Percentiles rank a stretch among this genome's conserved stretches.
phyloP scores from a whole-genome alignment of 169 alveolate genomes.

The Plasmodium malariae region DNA sequence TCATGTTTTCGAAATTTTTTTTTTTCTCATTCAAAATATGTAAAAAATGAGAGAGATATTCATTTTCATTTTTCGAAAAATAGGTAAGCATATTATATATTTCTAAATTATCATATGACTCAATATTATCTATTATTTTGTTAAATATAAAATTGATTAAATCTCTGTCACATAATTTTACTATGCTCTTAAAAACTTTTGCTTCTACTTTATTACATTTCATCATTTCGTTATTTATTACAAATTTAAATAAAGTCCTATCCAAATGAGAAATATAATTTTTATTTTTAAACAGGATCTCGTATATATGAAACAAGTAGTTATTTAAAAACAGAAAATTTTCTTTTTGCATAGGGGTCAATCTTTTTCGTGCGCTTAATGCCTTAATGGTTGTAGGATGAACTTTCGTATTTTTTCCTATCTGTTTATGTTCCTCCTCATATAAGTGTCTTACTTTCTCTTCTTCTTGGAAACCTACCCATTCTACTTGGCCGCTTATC shows the following conservation, averaged over 20 bases:
- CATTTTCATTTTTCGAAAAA: slow-evolving; percentile 12
- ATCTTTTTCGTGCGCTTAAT: too few species aligned
- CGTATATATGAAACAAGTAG: slow-evolving; percentile 14
- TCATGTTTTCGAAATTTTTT: slow-evolving; percentile 22
- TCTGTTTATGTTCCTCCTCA: too few species aligned
- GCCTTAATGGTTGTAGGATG: too few species aligned
- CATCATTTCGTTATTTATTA: slow-evolving; percentile 12
- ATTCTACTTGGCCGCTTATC: too few species aligned
- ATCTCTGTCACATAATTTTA: slow-evolving; percentile 36
- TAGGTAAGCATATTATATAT: slow-evolving; percentile 4
- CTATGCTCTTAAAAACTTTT: background rate
- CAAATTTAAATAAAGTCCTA: slow-evolving; percentile 15
- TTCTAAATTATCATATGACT: slow-evolving; percentile 22
- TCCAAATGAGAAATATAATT: slow-evolving; percentile 40
- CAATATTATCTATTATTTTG: slow-evolving; percentile 24
- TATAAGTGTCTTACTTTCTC: too few species aligned
- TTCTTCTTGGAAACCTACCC: too few species aligned
- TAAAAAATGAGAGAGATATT: slow-evolving; percentile 2
- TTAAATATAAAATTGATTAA: slow-evolving; percentile 18
- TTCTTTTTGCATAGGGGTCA: too few species aligned
- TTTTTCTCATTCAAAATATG: slow-evolving; percentile 6
- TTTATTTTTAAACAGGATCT: slow-evolving; percentile 35
- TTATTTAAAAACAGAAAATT: background rate
- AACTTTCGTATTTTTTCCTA: too few species aligned
- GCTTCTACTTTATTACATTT: slow-evolving; percentile 18